Evolutionary conservation across 2,329 filamentous ascomycete species (phyloP), one percentile per base, ranked within the genome.

Genomic region (Colletotrichum sojae): DNA sequence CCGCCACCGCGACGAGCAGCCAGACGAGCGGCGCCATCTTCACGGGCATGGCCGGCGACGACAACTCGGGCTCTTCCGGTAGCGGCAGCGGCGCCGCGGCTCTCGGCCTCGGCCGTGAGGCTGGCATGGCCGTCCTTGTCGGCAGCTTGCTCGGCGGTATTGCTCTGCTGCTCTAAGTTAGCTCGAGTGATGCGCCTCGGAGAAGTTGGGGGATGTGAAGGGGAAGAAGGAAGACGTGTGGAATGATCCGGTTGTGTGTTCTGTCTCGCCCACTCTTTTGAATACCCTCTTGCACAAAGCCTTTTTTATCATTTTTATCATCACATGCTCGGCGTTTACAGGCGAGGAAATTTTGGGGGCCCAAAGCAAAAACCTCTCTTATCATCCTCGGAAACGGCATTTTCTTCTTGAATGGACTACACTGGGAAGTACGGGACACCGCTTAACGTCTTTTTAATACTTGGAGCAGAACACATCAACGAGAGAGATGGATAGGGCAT

Each of bases 111-210:
- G 81, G 79, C 18, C 77, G 78, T 43, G 75, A 78, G 54, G 80
- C 80, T 64, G 81, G 82, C 4, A 73, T 84, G 53, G 75, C 75
- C 8, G 67, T 83, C 9, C 75, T 84, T 12, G 63, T 83, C 36
- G 78, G 77, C 16, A 76, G 78, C 67, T 72, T 84, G 67, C 80
- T 82, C 69, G 76, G 78, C 54, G 81, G 81, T 15, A 82, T 84
- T 67, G 81, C 81, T 43, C 74, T 83, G 74, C 73, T 84, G 65
- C 54, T 69, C 31, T 69, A 55, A 59, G 20, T 25, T 25, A 25
- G 6, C 49, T 27, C 5, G 49, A 20, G 22, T 39, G 31, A 10
- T 12, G 10, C 15, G 22, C 13, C 12, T 45, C 4, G 18, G 13
- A 18, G 9, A 18, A 5, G 12, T 22, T 5, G 40, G 6, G 18